phyloP scores from a whole-genome alignment of 1,284 basidiomycete genomes.

The Sanghuangporus weigelae region DNA sequence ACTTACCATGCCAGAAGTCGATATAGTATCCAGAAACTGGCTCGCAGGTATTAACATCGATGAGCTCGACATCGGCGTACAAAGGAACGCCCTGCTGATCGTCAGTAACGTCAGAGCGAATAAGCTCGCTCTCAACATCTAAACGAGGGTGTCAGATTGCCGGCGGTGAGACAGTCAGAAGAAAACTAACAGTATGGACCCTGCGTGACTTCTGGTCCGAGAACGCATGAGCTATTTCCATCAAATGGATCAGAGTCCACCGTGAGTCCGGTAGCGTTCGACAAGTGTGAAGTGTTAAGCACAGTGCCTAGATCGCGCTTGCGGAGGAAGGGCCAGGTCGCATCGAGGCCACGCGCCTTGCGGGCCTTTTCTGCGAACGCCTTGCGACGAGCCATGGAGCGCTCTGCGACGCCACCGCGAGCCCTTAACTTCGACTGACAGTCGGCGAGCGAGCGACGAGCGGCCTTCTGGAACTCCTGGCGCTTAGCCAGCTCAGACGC shows the following conservation, averaged over 20 bases:
- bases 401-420: constrained; percentile 4
- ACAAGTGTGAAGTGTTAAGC: not conserved
- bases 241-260: constrained; percentile 10
- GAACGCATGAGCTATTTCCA: constrained; percentile 2
- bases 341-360: not conserved
- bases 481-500: not conserved
- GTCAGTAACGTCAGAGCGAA: constrained; percentile 22
- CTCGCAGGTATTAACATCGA: constrained; percentile 46
- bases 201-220: constrained; percentile 7
- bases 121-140: constrained; percentile 18
- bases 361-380: constrained; percentile 1
- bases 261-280: constrained; percentile 1
- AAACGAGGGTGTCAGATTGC: not conserved
- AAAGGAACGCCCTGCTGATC: constrained; percentile 29
- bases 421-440: constrained; percentile 1
- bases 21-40: constrained; percentile 14
- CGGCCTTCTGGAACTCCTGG: not conserved
- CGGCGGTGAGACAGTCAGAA: not conserved
- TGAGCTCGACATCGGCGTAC: constrained; percentile 42
- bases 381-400: not conserved
- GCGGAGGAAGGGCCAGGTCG: not conserved
- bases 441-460: not conserved
- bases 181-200: constrained; percentile 1
- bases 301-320: constrained; percentile 2
- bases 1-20: constrained; percentile 4